A percentile compares a stretch with the other conserved stretches of the same genome.
Conservation (phyloP, 140 eudicot genomes). For the Senecio squalidus region DNA sequence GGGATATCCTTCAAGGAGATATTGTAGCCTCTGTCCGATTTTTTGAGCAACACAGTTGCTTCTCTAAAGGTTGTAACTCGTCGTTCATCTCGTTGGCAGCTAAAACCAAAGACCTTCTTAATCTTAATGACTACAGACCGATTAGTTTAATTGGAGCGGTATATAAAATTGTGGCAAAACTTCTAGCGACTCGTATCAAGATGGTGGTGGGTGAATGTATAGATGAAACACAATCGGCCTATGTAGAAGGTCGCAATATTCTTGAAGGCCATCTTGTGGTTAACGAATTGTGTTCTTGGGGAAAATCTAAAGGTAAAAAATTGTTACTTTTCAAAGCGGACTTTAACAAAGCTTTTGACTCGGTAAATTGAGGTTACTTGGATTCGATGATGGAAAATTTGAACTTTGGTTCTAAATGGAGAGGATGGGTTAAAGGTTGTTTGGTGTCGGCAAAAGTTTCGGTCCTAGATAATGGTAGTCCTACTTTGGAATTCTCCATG, state of each 20-base stretch:
- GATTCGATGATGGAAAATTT: too few species aligned
- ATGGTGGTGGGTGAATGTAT: not conserved
- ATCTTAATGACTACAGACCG: not conserved
- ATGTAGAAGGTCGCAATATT: not conserved
- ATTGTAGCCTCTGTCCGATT: not conserved
- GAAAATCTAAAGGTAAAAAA: not conserved
- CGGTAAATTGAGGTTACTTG: too few species aligned
- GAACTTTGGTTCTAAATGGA: too few species aligned
- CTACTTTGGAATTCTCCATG: too few species aligned
- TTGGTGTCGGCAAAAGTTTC: too few species aligned
- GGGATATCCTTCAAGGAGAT: not conserved
- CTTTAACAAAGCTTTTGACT: not conserved
- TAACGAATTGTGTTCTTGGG: not conserved
- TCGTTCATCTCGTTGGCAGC: not conserved
- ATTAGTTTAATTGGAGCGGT: not conserved
- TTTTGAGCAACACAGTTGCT: not conserved
- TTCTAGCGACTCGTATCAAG: not conserved
- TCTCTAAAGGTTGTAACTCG: not conserved
- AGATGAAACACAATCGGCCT: not conserved
- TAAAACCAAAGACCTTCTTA: not conserved
- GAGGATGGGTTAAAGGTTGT: too few species aligned
- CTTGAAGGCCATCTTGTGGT: not conserved
- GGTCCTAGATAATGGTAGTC: too few species aligned
- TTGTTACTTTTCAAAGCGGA: not conserved
- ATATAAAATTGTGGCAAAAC: not conserved